Percentiles rank a stretch among this genome's conserved stretches.
Evolutionary conservation across 306 rosid species (phyloP).

Genomic region (Dryas octopetala): DNA sequence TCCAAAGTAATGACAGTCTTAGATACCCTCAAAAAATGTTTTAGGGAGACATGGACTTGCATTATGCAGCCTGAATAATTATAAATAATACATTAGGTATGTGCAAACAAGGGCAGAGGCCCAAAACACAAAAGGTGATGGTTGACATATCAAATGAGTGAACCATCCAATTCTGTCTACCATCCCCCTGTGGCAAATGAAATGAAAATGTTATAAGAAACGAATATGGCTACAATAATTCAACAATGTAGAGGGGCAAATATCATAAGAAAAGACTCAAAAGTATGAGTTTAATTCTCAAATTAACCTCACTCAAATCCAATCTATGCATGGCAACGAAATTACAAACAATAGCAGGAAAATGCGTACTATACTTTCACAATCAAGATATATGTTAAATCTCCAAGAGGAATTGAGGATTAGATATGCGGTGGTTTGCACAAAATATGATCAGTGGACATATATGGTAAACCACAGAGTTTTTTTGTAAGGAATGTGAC

Average conservation of each 20-base stretch:
- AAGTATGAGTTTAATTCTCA: not conserved
- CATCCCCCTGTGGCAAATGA: constrained; percentile 24
- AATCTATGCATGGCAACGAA: not conserved
- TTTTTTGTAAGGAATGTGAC: constrained; percentile 21
- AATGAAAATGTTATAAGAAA: not conserved
- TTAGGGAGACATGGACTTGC: too few species aligned
- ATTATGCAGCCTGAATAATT: not conserved
- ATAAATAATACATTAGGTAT: not conserved
- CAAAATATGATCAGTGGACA: constrained; percentile 31
- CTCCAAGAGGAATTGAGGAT: constrained; percentile 8
- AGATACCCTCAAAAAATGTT: too few species aligned
- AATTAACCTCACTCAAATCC: not conserved
- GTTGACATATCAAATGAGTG: not conserved
- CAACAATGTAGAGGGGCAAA: not conserved
- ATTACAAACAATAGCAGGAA: not conserved
- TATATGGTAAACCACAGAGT: constrained; percentile 18
- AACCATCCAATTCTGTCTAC: constrained; percentile 9
- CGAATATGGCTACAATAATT: too few species aligned
- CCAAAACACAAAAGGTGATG: constrained; percentile 6
- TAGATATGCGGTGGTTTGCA: constrained; percentile 21
- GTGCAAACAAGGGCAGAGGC: constrained; percentile 7
- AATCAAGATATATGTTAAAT: not conserved
- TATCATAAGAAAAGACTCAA: not conserved
- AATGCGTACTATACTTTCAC: not conserved
- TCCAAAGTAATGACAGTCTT: too few species aligned